Conservation (phyloP, 805 yeast genomes). For the Cyberlindnera subsufficiens region DNA sequence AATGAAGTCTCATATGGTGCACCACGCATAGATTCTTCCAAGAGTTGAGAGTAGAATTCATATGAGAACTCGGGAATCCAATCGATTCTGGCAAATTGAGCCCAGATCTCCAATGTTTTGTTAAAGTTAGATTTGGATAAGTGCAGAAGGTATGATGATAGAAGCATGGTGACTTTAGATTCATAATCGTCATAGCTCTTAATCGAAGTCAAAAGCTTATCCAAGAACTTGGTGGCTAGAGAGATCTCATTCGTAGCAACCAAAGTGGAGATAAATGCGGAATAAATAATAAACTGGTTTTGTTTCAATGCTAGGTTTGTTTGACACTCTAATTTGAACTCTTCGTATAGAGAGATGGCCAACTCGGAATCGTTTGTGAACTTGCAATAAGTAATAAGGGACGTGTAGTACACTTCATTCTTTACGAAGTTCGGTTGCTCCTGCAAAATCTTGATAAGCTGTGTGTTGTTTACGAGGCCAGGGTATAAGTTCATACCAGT, state of each 20-base stretch:
- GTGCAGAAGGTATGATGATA: slow-evolving; percentile 39
- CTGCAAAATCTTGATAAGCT: slow-evolving; percentile 27
- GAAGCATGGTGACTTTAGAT: slow-evolving; percentile 31
- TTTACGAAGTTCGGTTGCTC: slow-evolving; percentile 21
- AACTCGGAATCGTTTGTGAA: slow-evolving; percentile 30
- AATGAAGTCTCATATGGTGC: slow-evolving; percentile 26
- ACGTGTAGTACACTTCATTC: slow-evolving; percentile 31
- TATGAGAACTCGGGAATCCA: slow-evolving; percentile 38
- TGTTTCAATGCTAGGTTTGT: slow-evolving; percentile 17
- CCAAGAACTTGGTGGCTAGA: slow-evolving; percentile 51
- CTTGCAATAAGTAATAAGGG: slow-evolving; percentile 35
- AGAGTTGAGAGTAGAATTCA: slow-evolving; percentile 29
- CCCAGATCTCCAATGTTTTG: slow-evolving; percentile 31
- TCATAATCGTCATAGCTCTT: slow-evolving; percentile 29
- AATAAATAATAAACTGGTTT: slow-evolving; percentile 44
- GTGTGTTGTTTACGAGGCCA: slow-evolving; percentile 27
- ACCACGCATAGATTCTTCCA: slow-evolving; percentile 26
- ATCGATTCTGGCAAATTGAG: slow-evolving; percentile 28
- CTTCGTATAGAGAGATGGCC: slow-evolving; percentile 35
- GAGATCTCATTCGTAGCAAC: slow-evolving; percentile 43
- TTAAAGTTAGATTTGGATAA: slow-evolving; percentile 28
- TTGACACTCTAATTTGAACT: slow-evolving; percentile 24
- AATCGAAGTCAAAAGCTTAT: slow-evolving; percentile 43
- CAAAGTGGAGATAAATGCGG: slow-evolving; percentile 45
- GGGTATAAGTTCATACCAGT: slow-evolving; percentile 40